phyloP scores from a whole-genome alignment of 352 stramenopile genomes.

The Phytopythium chamaehyphon region DNA sequence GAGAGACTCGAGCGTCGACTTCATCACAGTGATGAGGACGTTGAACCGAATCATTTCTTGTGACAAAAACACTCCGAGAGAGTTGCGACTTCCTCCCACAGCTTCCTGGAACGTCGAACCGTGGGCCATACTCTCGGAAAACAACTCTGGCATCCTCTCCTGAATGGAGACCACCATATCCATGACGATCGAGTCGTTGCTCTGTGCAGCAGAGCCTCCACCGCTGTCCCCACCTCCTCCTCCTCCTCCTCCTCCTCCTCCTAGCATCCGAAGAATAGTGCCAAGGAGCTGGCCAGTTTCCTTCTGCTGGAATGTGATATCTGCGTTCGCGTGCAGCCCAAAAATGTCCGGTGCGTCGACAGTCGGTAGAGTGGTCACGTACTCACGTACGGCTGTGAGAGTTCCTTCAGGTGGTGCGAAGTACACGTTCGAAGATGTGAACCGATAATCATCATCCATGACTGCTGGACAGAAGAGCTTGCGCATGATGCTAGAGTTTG shows the following conservation, averaged over 20 bases:
- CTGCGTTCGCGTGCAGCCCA: conserved; percentile 91
- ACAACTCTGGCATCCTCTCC: conserved; percentile 67
- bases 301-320: conserved; percentile 95
- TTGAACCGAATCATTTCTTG: conserved; percentile 92
- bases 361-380: conserved; percentile 76
- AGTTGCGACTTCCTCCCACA: conserved; percentile 88
- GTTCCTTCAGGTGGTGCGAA: conserved; percentile 69
- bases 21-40: conserved; percentile 84
- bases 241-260: conserved; percentile 40
- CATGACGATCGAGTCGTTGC: conserved; percentile 77
- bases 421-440: conserved; percentile 75
- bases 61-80: conserved; percentile 89
- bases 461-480: conserved; percentile 87
- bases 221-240: conserved; percentile 43
- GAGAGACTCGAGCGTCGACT: conserved; percentile 78
- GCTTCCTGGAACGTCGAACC: conserved; percentile 76
- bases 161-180: conserved; percentile 83
- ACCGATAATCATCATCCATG: conserved; percentile 86
- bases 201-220: conserved; percentile 35
- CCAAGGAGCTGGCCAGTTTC: conserved; percentile 75
- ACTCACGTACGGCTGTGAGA: conserved; percentile 65
- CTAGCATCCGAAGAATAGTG: conserved; percentile 72
- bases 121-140: conserved; percentile 67
- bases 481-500: conserved; percentile 92
- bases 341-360: conserved; percentile 90